These are phyloP conservation scores for Dendrobium chrysotoxum DNA, from an alignment of 106 monocot genomes.

Conservation along the genomic window DNA sequence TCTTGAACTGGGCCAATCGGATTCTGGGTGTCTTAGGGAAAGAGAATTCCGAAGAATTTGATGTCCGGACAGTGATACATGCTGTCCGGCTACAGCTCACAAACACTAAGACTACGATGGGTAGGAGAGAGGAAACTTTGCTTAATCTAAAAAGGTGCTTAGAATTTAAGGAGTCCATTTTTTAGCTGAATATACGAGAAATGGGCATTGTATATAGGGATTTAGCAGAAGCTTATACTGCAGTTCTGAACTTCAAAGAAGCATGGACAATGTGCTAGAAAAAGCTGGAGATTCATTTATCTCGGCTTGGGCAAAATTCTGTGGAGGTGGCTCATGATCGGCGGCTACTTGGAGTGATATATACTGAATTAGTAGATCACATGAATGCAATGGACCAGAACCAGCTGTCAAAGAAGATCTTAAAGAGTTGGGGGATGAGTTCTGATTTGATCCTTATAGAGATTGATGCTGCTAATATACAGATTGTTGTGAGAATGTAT, in stretches of 20 bases:
- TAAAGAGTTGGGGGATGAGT: conserved; percentile 59
- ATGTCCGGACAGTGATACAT: neutral
- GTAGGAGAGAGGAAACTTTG: conserved; percentile 49
- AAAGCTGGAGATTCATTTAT: conserved; percentile 69
- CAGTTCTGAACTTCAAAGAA: conserved; percentile 65
- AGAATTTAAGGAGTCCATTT: conserved; percentile 8
- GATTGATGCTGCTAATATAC: conserved; percentile 76
- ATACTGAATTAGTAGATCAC: conserved; percentile 74
- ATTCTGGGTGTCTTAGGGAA: conserved; percentile 33
- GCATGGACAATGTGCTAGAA: conserved; percentile 55
- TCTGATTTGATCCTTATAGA: conserved; percentile 47
- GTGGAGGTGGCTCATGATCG: conserved; percentile 69
- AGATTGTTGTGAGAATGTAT: conserved; percentile 65
- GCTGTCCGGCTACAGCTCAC: too few relatives aligned
- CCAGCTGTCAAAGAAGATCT: conserved; percentile 54
- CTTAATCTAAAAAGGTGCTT: conserved; percentile 50
- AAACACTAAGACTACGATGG: too few relatives aligned
- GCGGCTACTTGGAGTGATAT: conserved; percentile 68
- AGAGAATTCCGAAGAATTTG: too few relatives aligned
- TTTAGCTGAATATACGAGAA: conserved; percentile 39
- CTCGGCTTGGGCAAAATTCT: conserved; percentile 46
- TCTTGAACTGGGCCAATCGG: conserved; percentile 12
- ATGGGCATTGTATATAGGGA: conserved; percentile 51
- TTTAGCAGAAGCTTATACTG: conserved; percentile 64
- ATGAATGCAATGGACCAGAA: conserved; percentile 74